Percentiles rank a stretch among this genome's conserved stretches.
phyloP scores from a whole-genome alignment of 1,284 basidiomycete genomes.

The Ceratobasidium sp. region DNA sequence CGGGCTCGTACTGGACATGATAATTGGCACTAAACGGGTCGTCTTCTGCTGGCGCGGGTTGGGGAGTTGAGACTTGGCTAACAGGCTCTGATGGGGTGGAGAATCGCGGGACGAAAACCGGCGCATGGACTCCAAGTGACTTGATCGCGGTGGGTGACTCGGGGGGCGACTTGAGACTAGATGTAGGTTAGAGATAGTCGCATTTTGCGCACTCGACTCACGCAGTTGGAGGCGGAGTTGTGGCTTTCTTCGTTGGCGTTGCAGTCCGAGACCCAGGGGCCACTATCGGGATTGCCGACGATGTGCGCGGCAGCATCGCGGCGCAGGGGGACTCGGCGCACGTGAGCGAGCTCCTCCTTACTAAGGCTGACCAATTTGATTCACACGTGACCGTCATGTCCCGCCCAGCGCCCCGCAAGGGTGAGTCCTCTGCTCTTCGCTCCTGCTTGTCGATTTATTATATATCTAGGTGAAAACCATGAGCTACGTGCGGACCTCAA shows the following conservation, averaged over 20 bases:
- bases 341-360: conserved; percentile 24
- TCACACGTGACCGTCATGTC: conserved; percentile 54
- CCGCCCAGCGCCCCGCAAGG: conserved; percentile 38
- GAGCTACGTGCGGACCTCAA: conserved; percentile 95
- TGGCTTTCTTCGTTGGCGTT: conserved; percentile 6
- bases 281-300: conserved; percentile 32
- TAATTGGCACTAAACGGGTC: conserved; percentile 23
- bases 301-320: conserved; percentile 43
- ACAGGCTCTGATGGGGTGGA: neutral
- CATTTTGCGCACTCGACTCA: neutral
- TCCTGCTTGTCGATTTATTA: neutral
- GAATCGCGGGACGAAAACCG: conserved; percentile 24
- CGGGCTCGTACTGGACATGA: conserved; percentile 13
- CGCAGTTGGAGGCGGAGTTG: conserved; percentile 5
- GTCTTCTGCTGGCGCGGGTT: conserved; percentile 38
- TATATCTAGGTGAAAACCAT: conserved; percentile 78
- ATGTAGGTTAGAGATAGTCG: neutral
- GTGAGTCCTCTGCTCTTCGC: conserved; percentile 41
- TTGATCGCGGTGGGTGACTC: conserved; percentile 20
- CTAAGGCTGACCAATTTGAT: neutral
- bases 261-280: conserved; percentile 20
- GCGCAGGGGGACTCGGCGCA: conserved; percentile 52
- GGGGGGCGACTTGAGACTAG: conserved; percentile 19
- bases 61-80: conserved; percentile 41
- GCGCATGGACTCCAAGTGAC: conserved; percentile 27